A percentile compares a stretch with the other conserved stretches of the same genome.
Conservation (phyloP, 805 yeast species). For the Trichomonascus vanleenenianus region DNA sequence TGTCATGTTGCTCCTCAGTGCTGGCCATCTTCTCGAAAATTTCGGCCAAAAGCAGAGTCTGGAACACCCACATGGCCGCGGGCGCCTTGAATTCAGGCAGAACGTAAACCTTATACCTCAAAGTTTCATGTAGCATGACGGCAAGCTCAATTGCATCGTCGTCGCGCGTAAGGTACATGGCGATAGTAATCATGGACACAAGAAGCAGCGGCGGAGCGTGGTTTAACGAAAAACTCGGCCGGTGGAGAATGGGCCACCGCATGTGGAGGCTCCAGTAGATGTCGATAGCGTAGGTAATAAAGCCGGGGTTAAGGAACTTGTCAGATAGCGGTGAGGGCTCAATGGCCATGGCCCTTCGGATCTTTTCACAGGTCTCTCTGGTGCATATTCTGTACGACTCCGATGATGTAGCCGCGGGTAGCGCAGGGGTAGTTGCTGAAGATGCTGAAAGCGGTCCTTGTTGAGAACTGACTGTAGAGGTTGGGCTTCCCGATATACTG, state of each 20-base stretch:
- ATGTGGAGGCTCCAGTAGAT: constrained; percentile 37
- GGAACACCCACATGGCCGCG: constrained; percentile 67
- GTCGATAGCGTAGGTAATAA: constrained; percentile 15
- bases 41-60: constrained; percentile 63
- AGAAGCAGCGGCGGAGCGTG: constrained; percentile 40
- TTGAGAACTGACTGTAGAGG: too few relatives aligned
- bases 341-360: constrained; percentile 3
- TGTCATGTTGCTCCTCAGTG: constrained; percentile 21
- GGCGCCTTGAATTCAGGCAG: constrained; percentile 72
- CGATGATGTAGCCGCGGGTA: too few relatives aligned
- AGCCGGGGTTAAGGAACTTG: constrained; percentile 13
- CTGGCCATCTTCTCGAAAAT: constrained; percentile 55
- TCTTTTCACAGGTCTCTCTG: constrained; percentile 4
- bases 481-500: neutral
- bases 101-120: constrained; percentile 59
- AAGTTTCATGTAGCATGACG: constrained; percentile 40
- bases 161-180: constrained; percentile 30
- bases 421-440: too few relatives aligned
- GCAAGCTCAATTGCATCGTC: constrained; percentile 32
- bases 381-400: neutral
- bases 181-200: constrained; percentile 45
- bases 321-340: constrained; percentile 5
- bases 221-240: constrained; percentile 43
- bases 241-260: constrained; percentile 47
- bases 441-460: too few relatives aligned